Conservation (phyloP, 1,139 yeast genomes). For the Candida tetrigidarum region DNA sequence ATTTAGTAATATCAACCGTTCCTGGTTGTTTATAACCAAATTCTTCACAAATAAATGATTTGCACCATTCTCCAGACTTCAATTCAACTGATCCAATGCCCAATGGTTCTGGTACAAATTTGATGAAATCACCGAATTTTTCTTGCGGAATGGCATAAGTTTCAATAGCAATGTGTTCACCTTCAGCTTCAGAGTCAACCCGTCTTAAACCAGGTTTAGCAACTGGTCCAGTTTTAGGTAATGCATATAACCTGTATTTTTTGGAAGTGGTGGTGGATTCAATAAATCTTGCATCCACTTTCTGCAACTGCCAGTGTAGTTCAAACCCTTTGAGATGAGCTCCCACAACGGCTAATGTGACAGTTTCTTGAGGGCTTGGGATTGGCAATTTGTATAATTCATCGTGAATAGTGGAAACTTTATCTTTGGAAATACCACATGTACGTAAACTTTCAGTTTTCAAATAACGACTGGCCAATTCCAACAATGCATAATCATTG, state of each 20-base stretch:
- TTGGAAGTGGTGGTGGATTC: slow-evolving; percentile 69
- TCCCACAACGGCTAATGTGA: slow-evolving; percentile 89
- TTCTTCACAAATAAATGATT: slow-evolving; percentile 95
- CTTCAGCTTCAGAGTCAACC: slow-evolving; percentile 51
- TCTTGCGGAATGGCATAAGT: slow-evolving; percentile 81
- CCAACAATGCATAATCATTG: slow-evolving; percentile 87
- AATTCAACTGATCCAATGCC: slow-evolving; percentile 94
- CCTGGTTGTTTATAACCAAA: slow-evolving; percentile 74
- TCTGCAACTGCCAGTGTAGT: slow-evolving; percentile 90
- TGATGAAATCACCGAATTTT: slow-evolving; percentile 77
- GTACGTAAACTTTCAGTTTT: slow-evolving; percentile 37
- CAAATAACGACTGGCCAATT: slow-evolving; percentile 76
- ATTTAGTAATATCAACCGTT: slow-evolving; percentile 75
- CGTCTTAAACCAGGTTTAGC: slow-evolving; percentile 89
- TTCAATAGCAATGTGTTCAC: slow-evolving; percentile 71
- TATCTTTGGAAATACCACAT: slow-evolving; percentile 3
- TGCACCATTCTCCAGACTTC: slow-evolving; percentile 78
- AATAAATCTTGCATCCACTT: slow-evolving; percentile 77
- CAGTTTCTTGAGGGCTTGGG: slow-evolving; percentile 27
- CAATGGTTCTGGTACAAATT: slow-evolving; percentile 91
- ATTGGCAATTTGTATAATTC: slow-evolving; percentile 44
- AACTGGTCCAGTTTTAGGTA: slow-evolving; percentile 80
- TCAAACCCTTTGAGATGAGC: slow-evolving; percentile 92
- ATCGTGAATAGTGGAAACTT: slow-evolving; percentile 35
- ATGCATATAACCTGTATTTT: slow-evolving; percentile 79